Base-by-base conservation (phyloP, 345 rosid species). In the Pseudoturritis turrita region DNA sequence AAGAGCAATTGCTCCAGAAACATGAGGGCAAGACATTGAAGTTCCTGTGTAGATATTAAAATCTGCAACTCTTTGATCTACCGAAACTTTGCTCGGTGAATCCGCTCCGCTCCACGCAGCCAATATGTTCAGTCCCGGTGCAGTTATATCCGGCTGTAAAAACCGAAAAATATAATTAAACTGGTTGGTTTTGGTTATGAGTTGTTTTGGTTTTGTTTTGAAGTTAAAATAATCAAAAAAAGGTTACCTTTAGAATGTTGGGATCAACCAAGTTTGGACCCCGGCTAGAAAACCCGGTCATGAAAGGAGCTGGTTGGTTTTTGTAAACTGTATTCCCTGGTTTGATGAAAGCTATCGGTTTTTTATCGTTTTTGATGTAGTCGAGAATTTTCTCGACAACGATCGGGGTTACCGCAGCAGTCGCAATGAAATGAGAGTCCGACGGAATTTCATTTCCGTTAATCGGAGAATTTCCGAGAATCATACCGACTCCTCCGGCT, bases 1-100 rank as follows among this genome's bases (percentile, higher is more conserved):
- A 54, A 91, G 95, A 13, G 90, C 89, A 8, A 85, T 89, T 5
- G 80, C 79, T 22, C 84, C 98, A 10, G 96, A 81, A 21, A 91
- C 96, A 79, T 94, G 98, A 69, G 98, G 97, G 73, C 87, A 81
- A 59, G 98, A 75, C 98, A 94, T 94, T 3, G 98, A 94, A 72
- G 98, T 94, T 55, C 98, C 98, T 1, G 96, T 78, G 6, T 49
- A 8, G 0, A 89, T 5, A 28, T 84, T 87, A 63, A 61, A 94
- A 49, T 71, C 46, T 0, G 86, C 86, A 1, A 47, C 26, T 59
- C 94, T 78, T 6, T 66, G 59, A 65, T 94, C 97, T 1, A 33
- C 11, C 8, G 74, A 46, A 4, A 81, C 2, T 77, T 85, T 85
- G 13, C 81, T 75, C 0, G 90, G 90, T 0, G 91, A 49, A 28